Percentiles rank a stretch among this genome's conserved stretches.
Evolutionary conservation across 2,329 filamentous ascomycete genomes (phyloP).

Genomic region (Aspergillus sp.): DNA sequence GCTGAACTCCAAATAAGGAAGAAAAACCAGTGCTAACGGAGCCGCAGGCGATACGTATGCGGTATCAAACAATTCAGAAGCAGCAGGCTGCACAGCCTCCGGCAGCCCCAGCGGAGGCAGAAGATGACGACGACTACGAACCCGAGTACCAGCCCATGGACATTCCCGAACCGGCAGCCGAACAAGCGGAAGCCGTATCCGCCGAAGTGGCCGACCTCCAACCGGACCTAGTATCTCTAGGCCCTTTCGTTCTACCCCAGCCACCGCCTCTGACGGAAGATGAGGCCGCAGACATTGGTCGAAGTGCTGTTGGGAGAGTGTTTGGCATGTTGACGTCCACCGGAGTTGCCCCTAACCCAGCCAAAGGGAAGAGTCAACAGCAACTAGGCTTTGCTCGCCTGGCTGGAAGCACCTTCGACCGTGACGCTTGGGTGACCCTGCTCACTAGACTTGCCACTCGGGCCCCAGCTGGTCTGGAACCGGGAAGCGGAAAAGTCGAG

Average conservation of each 20-base stretch:
- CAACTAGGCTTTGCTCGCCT: slow-evolving; percentile 77
- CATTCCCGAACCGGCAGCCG: slow-evolving; percentile 28
- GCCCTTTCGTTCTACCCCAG: slow-evolving; percentile 76
- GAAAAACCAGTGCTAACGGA: slow-evolving; percentile 15
- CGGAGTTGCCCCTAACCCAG: slow-evolving; percentile 63
- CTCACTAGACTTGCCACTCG: slow-evolving; percentile 83
- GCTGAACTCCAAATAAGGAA: slow-evolving; percentile 17
- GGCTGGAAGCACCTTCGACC: slow-evolving; percentile 79
- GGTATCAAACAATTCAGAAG: slow-evolving; percentile 41
- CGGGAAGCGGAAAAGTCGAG: slow-evolving; percentile 38
- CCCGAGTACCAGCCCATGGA: slow-evolving; percentile 80
- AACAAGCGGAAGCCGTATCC: slow-evolving; percentile 67
- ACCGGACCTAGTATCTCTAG: slow-evolving; percentile 61
- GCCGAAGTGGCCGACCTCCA: slow-evolving; percentile 74
- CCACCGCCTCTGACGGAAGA: slow-evolving; percentile 73
- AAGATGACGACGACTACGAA: slow-evolving; percentile 86
- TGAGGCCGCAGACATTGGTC: slow-evolving; percentile 72
- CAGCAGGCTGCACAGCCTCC: slow-evolving; percentile 39
- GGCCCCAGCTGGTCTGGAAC: slow-evolving; percentile 69
- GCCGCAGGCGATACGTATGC: slow-evolving; percentile 41
- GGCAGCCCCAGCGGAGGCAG: slow-evolving; percentile 25
- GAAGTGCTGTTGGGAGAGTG: slow-evolving; percentile 72
- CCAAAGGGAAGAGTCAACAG: slow-evolving; percentile 53
- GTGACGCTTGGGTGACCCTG: slow-evolving; percentile 88
- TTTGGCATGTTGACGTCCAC: slow-evolving; percentile 75